These are phyloP conservation scores for Lichtheimia ornata DNA, from an alignment of 371 early-diverging fungal species.

Conservation along the genomic window DNA sequence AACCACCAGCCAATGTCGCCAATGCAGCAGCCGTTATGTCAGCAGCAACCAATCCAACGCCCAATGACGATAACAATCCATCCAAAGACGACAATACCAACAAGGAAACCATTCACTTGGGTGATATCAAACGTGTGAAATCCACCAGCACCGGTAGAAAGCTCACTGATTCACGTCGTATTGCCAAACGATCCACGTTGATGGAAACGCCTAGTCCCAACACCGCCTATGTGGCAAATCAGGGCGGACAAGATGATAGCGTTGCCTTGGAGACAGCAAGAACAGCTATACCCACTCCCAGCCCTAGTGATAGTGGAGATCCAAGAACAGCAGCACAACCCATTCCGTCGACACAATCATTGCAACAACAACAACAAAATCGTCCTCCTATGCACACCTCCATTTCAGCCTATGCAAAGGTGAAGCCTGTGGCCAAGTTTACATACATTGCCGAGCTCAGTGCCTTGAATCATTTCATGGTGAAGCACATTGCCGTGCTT, in stretches of 20 bases:
- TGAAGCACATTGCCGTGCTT: constrained; percentile 84
- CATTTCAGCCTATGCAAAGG: constrained; percentile 29
- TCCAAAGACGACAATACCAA: constrained; percentile 5
- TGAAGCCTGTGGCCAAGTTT: constrained; percentile 43
- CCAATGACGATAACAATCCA: constrained; percentile 10
- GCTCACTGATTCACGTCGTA: constrained; percentile 55
- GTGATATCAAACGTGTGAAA: constrained; percentile 65
- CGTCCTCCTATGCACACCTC: constrained; percentile 6
- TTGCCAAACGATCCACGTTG: constrained; percentile 60
- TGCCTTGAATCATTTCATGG: constrained; percentile 80
- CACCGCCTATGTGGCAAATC: constrained; percentile 27
- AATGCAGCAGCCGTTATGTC: constrained; percentile 2
- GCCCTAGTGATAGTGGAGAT: constrained; percentile 1
- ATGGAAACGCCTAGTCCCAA: constrained; percentile 56
- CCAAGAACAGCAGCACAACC: neutral
- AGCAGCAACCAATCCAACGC: constrained; percentile 8
- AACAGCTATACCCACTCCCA: neutral
- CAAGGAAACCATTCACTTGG: constrained; percentile 45
- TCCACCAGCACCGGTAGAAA: constrained; percentile 61
- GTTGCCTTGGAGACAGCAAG: constrained; percentile 2
- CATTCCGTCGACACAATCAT: constrained; percentile 3
- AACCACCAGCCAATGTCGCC: neutral
- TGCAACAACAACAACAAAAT: neutral
- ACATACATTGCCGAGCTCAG: constrained; percentile 81
- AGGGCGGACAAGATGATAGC: constrained; percentile 13